Evolutionary conservation across 2,329 filamentous ascomycete genomes (phyloP).

Genomic region (Phialocephala subalpina): DNA sequence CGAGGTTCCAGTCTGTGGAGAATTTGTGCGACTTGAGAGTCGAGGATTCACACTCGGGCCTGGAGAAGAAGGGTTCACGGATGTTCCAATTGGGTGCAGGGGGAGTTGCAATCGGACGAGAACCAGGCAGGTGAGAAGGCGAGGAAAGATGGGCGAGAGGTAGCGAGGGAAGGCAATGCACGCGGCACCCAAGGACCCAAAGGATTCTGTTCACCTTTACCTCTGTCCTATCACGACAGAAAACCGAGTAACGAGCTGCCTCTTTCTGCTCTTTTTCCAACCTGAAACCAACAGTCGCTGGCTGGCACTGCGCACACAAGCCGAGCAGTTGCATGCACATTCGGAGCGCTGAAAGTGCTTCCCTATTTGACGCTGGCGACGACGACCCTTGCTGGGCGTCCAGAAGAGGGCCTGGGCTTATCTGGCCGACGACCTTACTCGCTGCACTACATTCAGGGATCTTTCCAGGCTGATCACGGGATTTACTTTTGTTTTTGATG

Average conservation of each 20-base stretch:
- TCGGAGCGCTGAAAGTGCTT: too few relatives aligned
- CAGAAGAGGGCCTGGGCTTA: neutral
- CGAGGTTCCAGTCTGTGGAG: slow-evolving; percentile 11
- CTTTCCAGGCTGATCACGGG: slow-evolving; percentile 3
- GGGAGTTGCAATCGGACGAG: neutral
- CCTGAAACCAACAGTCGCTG: slow-evolving; percentile 3
- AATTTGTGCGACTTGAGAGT: slow-evolving; percentile 7
- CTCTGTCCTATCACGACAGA: neutral
- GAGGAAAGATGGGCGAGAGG: neutral
- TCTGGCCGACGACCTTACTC: neutral
- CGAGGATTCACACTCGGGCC: neutral
- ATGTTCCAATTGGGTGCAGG: neutral
- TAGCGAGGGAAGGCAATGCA: neutral
- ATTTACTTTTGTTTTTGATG: neutral
- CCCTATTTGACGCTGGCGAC: neutral
- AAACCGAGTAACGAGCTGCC: neutral
- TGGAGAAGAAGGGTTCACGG: neutral
- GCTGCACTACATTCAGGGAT: neutral
- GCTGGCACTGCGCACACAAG: neutral
- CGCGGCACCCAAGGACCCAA: neutral
- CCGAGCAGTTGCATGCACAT: neutral
- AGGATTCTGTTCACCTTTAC: neutral
- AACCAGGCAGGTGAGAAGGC: neutral
- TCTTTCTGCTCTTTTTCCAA: neutral
- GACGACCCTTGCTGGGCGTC: slow-evolving; percentile 3